Conservation (phyloP, 2,329 filamentous ascomycete species). For the Aspergillus ruber region DNA sequence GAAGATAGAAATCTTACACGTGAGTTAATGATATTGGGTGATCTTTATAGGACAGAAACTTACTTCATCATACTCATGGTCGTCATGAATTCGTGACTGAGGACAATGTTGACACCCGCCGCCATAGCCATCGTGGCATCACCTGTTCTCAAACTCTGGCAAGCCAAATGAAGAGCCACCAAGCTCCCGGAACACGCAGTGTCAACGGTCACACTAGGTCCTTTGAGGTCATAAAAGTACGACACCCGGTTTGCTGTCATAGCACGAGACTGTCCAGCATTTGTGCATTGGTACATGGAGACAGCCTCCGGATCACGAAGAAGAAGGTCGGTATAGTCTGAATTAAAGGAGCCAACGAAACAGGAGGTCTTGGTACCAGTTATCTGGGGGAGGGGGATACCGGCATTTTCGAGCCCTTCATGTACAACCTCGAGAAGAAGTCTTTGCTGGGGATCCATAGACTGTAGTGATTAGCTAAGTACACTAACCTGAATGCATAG, state of each 20-base stretch:
- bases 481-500: neutral
- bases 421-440: slow-evolving; percentile 24
- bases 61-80: slow-evolving; percentile 18
- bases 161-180: slow-evolving; percentile 28
- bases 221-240: slow-evolving; percentile 29
- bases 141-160: slow-evolving; percentile 17
- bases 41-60: neutral
- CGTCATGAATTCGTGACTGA: slow-evolving; percentile 23
- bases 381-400: slow-evolving; percentile 18
- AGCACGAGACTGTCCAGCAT: slow-evolving; percentile 19
- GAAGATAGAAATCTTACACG: slow-evolving; percentile 18
- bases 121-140: slow-evolving; percentile 19
- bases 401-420: slow-evolving; percentile 25
- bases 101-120: slow-evolving; percentile 19
- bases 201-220: slow-evolving; percentile 27
- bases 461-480: slow-evolving; percentile 4
- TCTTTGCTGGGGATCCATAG: slow-evolving; percentile 26
- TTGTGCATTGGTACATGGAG: slow-evolving; percentile 21
- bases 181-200: slow-evolving; percentile 30
- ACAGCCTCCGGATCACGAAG: slow-evolving; percentile 23
- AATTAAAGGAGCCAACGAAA: slow-evolving; percentile 22
- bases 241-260: slow-evolving; percentile 25
- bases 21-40: neutral
- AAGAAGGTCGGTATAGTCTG: slow-evolving; percentile 25
- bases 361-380: slow-evolving; percentile 22